Conservation (phyloP, 352 stramenopile genomes). For the Pythium rhizo-oryzae region DNA sequence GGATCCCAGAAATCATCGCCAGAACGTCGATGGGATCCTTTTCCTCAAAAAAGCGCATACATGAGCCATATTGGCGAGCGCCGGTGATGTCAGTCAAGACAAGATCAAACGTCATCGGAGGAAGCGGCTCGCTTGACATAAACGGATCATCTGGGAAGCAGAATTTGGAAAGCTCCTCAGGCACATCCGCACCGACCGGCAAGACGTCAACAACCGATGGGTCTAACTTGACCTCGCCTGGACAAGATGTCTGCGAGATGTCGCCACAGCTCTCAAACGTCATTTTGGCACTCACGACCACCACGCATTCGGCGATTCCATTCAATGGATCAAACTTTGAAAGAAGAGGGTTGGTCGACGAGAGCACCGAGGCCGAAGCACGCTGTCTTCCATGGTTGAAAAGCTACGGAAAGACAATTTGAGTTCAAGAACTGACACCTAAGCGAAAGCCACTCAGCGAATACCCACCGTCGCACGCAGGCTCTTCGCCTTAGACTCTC, state of each 20-base stretch:
- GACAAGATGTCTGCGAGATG: constrained; percentile 41
- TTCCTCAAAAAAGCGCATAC: constrained; percentile 67
- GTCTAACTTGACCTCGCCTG: constrained; percentile 52
- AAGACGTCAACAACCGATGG: constrained; percentile 56
- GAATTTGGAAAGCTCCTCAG: constrained; percentile 74
- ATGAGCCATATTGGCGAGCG: constrained; percentile 53
- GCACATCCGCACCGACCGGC: constrained; percentile 43
- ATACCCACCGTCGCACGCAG: constrained; percentile 20
- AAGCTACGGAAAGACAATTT: background rate
- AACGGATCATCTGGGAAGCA: constrained; percentile 67
- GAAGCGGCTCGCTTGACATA: constrained; percentile 41
- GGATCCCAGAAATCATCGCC: constrained; percentile 48
- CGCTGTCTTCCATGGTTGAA: constrained; percentile 18
- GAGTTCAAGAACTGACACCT: background rate
- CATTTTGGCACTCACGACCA: constrained; percentile 61
- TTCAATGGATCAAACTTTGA: constrained; percentile 2
- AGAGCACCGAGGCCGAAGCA: constrained; percentile 9
- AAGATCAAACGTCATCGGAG: constrained; percentile 61
- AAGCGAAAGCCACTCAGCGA: background rate
- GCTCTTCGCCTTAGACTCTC: constrained; percentile 23
- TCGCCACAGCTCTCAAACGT: constrained; percentile 32
- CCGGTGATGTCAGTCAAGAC: constrained; percentile 77
- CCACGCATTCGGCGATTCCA: constrained; percentile 56
- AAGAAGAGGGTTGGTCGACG: constrained; percentile 7
- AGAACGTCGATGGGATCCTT: constrained; percentile 66